Evolutionary conservation across 1,284 basidiomycete species (phyloP), one percentile per base, ranked within the genome.

Genomic region (Trichosporon sp.): DNA sequence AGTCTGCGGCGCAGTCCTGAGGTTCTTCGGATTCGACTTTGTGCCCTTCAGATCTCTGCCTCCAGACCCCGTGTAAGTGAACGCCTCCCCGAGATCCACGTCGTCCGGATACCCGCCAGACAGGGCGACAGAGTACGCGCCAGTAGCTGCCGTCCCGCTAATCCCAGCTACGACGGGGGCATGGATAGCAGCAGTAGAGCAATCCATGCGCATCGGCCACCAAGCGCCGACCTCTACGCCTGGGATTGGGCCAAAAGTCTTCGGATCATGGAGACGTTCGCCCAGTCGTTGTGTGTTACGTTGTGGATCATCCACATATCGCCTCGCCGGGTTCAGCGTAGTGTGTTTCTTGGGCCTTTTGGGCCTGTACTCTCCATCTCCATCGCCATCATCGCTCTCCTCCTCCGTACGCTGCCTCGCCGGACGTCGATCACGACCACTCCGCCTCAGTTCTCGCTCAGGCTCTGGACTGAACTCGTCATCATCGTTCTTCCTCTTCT

Each of bases 1-100:
- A 1, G 73, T 76, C 65, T 82, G 82, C 19, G 79, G 75, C 0
- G 81, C 82, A 0, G 81, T 82, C 0, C 82, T 71, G 1, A 82
- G 70, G 59, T 78, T 78, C 63, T 78, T 80, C 3, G 79, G 78
- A n/a, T 76, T 73, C 11, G 69, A 65, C 8, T 65, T 69, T 4
- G 80, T 80, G 10, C 82, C 81, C 61, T 77, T 76, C 9, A 77
- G 65, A 63, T 76, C 74, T 44, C 75, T 65, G 5, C 76, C 76
- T 1, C 76, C 76, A 11, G 62, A 65, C 2, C 76, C 76, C 5
- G 74, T 76, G 65, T 78, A 76, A 0, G 73, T 74, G 71, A 78
- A 78, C 19, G 70, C 69, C 31, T 72, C 69, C 27, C 77, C 77
- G 23, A 77, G 66, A 61, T 78, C 77, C 31, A 78, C 69, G 56